These are phyloP conservation scores for Metschnikowia vanudenii DNA, from an alignment of 805 yeast species.

Conservation along the genomic window DNA sequence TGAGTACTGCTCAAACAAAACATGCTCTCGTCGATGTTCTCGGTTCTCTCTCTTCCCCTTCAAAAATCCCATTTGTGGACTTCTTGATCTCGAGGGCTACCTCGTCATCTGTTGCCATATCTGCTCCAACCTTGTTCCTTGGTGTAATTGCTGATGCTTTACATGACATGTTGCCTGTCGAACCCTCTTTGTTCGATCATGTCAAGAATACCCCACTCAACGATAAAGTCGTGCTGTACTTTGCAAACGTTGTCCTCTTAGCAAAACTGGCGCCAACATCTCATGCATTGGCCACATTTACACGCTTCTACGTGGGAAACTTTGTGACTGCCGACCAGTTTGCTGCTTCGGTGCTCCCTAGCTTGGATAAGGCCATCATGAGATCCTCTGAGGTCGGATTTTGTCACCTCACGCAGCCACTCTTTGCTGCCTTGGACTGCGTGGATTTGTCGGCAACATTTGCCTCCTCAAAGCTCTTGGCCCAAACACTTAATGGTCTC, in stretches of 20 bases:
- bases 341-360: conserved; percentile 47
- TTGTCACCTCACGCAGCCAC: conserved; percentile 48
- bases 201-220: conserved; percentile 12
- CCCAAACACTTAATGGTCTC: conserved; percentile 53
- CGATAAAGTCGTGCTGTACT: conserved; percentile 21
- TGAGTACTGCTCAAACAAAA: conserved; percentile 33
- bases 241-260: conserved; percentile 42
- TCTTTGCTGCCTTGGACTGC: conserved; percentile 33
- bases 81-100: conserved; percentile 2
- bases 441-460: conserved; percentile 44
- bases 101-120: conserved; percentile 1
- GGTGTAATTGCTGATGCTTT: conserved; percentile 27
- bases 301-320: conserved; percentile 42
- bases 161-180: conserved; percentile 24
- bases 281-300: conserved; percentile 36
- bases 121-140: conserved; percentile 20
- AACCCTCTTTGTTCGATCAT: conserved; percentile 23
- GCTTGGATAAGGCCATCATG: conserved; percentile 68
- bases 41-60: conserved; percentile 1
- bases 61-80: conserved; percentile 4
- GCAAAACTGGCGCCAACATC: conserved; percentile 43
- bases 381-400: conserved; percentile 77
- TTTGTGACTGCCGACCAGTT: conserved; percentile 41
- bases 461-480: conserved; percentile 43
- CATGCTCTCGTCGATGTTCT: conserved; percentile 19